Evolutionary conservation across 768 basidiomycete genomes (phyloP).

Genomic region (Trichaptum fuscoviolaceum): DNA sequence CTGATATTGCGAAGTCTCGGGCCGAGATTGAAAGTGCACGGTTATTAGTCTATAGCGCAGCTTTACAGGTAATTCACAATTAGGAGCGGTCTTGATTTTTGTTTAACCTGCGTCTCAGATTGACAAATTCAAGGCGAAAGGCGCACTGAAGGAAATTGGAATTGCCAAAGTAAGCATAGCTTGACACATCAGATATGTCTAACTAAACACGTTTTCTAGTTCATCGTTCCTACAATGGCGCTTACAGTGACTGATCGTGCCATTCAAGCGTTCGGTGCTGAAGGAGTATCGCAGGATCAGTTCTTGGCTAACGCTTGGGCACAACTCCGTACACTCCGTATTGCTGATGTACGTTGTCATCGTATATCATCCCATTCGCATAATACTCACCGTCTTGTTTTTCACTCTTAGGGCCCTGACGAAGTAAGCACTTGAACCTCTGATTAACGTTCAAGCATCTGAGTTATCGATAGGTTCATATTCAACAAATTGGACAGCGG

Average conservation of each 20-base stretch:
- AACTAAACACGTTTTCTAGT: constrained; percentile 39
- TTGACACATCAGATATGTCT: background rate
- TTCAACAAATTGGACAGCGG: constrained; percentile 89
- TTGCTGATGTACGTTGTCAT: constrained; percentile 64
- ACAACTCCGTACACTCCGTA: constrained; percentile 76
- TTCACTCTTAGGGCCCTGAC: constrained; percentile 59
- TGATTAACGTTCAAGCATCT: background rate
- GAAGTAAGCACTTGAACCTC: constrained; percentile 41
- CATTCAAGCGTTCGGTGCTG: constrained; percentile 95
- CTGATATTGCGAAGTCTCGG: constrained; percentile 86
- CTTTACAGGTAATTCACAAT: constrained; percentile 54
- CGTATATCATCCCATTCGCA: background rate
- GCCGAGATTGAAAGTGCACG: constrained; percentile 90
- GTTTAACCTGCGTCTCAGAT: constrained; percentile 43
- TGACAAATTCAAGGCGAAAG: constrained; percentile 87
- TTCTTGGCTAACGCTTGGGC: constrained; percentile 76
- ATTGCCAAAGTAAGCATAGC: constrained; percentile 75
- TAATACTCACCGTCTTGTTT: constrained; percentile 5
- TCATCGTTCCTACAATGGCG: constrained; percentile 91
- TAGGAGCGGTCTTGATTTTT: background rate
- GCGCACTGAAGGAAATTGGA: constrained; percentile 94
- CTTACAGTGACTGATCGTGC: constrained; percentile 87
- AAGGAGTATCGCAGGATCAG: constrained; percentile 89
- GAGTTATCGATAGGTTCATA: constrained; percentile 59
- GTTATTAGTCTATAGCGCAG: constrained; percentile 87